These are phyloP conservation scores for Hirschioporus abietinus DNA, from an alignment of 768 basidiomycete species.

Conservation along the genomic window DNA sequence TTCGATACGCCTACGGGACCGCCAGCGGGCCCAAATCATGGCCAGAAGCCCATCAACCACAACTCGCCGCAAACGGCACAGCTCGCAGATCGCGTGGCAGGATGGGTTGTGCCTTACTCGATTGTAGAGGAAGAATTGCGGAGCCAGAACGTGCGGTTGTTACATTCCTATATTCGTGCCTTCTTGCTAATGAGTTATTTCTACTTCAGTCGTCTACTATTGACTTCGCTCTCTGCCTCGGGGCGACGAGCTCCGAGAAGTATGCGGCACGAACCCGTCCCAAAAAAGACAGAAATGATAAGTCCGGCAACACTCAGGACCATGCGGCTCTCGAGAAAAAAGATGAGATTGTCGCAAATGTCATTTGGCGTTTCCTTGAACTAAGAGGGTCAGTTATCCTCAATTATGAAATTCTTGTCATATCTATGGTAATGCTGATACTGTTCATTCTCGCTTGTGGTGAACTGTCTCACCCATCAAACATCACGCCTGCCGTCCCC, in stretches of 20 bases:
- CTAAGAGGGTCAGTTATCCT: constrained; percentile 72
- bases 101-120: constrained; percentile 84
- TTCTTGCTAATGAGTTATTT: background rate
- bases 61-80: constrained; percentile 75
- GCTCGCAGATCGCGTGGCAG: constrained; percentile 79
- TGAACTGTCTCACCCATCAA: constrained; percentile 5
- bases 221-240: constrained; percentile 91
- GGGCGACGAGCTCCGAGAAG: constrained; percentile 80
- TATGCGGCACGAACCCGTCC: constrained; percentile 77
- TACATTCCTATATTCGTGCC: background rate
- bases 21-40: constrained; percentile 33
- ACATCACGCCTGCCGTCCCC: constrained; percentile 12
- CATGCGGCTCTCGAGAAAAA: constrained; percentile 79
- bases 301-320: constrained; percentile 26
- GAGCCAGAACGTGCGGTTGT: constrained; percentile 81
- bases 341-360: constrained; percentile 97
- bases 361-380: constrained; percentile 97
- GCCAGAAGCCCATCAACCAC: constrained; percentile 61
- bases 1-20: constrained; percentile 45
- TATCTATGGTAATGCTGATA: constrained; percentile 6
- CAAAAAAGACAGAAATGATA: constrained; percentile 28
- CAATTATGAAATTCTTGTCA: constrained; percentile 1
- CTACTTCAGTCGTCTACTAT: constrained; percentile 84
- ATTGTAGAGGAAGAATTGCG: constrained; percentile 92
- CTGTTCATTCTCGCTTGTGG: constrained; percentile 12